These are phyloP conservation scores for Trichoderma sp. DNA, from an alignment of 2,329 filamentous ascomycete species.

Conservation along the genomic window DNA sequence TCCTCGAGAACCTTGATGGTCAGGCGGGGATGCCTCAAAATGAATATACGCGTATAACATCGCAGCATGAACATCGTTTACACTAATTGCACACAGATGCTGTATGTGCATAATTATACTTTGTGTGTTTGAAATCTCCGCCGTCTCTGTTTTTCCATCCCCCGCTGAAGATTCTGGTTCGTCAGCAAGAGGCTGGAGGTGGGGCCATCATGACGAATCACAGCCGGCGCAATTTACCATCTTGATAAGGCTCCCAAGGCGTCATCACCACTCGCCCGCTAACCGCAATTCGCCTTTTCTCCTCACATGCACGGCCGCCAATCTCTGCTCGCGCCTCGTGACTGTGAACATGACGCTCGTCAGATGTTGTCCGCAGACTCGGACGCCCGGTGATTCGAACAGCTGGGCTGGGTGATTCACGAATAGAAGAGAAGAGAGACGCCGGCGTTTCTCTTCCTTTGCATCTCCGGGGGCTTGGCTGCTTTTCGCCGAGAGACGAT, in stretches of 20 bases:
- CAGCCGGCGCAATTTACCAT: background rate
- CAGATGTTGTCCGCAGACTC: background rate
- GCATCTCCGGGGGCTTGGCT: background rate
- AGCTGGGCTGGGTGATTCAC: background rate
- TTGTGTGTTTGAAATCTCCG: too few species aligned
- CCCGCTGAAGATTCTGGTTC: background rate
- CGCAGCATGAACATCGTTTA: too few species aligned
- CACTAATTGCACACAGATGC: too few species aligned
- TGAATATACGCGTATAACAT: too few species aligned
- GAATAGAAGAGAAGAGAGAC: background rate
- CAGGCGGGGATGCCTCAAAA: too few species aligned
- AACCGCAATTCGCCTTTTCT: background rate
- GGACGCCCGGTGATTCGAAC: background rate
- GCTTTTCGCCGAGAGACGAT: background rate
- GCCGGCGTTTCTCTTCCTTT: background rate
- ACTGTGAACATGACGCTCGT: background rate
- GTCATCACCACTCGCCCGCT: background rate
- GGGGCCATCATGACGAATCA: background rate
- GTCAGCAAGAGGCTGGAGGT: background rate
- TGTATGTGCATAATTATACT: too few species aligned
- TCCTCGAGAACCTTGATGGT: constrained; percentile 12
- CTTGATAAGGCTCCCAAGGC: background rate
- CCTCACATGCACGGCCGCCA: background rate
- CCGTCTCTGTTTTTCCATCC: too few species aligned
- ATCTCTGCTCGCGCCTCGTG: background rate